phyloP scores from a whole-genome alignment of 176 grass and related monocot genomes.

The Oryza longistaminata region DNA sequence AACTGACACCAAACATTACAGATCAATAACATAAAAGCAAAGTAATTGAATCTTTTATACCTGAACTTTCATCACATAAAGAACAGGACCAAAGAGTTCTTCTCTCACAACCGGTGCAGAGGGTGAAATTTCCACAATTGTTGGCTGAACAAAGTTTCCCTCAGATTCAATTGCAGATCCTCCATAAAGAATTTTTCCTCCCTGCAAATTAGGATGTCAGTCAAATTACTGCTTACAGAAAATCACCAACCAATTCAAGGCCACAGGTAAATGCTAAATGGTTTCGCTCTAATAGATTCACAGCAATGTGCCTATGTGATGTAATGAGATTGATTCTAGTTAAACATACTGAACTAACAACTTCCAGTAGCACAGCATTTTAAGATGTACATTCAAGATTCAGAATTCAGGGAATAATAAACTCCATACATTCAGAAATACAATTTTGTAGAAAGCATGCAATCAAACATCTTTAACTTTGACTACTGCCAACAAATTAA shows the following conservation, averaged over 20 bases:
- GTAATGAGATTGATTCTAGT: neutral
- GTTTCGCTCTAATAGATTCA: neutral
- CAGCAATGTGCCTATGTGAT: neutral
- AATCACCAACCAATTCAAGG: neutral
- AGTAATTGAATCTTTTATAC: constrained; percentile 38
- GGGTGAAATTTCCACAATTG: constrained; percentile 87
- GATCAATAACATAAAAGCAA: neutral
- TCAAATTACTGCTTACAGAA: constrained; percentile 26
- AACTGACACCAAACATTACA: constrained; percentile 9
- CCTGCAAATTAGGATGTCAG: constrained; percentile 40
- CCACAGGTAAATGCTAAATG: constrained; percentile 14
- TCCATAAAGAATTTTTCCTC: constrained; percentile 87
- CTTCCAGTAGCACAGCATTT: neutral
- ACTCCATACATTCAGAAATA: neutral
- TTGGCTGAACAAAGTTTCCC: constrained; percentile 88
- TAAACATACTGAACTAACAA: neutral
- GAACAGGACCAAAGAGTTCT: constrained; percentile 93
- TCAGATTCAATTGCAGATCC: constrained; percentile 77
- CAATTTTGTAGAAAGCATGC: neutral
- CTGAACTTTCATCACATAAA: constrained; percentile 99
- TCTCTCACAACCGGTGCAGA: constrained; percentile 80
- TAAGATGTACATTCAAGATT: neutral
- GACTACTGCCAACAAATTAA: neutral
- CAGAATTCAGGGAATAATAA: neutral
- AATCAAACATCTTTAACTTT: neutral